phyloP scores from a whole-genome alignment of 192 early-diverging fungal genomes.

The Pilaira anomala region DNA sequence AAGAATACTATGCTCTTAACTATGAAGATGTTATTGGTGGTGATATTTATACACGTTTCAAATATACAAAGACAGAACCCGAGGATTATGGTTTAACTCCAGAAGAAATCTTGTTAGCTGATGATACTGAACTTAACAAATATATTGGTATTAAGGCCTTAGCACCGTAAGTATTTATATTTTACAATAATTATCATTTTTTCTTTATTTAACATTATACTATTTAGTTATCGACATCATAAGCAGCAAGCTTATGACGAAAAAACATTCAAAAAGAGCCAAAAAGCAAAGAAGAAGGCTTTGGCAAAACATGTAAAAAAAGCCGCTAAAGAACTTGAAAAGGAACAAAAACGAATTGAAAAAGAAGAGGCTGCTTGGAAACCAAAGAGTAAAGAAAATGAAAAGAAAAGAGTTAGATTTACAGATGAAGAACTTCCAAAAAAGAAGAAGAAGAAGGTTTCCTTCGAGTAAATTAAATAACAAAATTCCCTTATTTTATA shows the following conservation, averaged over 20 bases:
- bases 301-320: conserved; percentile 12
- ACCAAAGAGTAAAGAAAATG: not conserved
- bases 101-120: conserved; percentile 87
- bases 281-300: conserved; percentile 20
- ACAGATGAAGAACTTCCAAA: not conserved
- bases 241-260: conserved; percentile 48
- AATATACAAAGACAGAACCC: conserved; percentile 81
- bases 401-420: not conserved
- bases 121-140: conserved; percentile 84
- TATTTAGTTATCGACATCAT: conserved; percentile 44
- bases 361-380: not conserved
- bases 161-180: conserved; percentile 65
- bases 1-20: conserved; percentile 89
- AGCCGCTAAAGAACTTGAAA: not conserved
- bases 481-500: too few relatives aligned
- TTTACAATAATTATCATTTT: not conserved
- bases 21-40: conserved; percentile 87
- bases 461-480: not conserved
- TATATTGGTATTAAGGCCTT: conserved; percentile 82
- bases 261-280: conserved; percentile 22
- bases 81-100: conserved; percentile 76
- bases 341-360: not conserved
- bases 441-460: not conserved
- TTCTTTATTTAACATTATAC: not conserved
- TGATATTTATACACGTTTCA: conserved; percentile 85